phyloP scores from a whole-genome alignment of 495 filamentous ascomycete genomes.

The Penicillium lividum region DNA sequence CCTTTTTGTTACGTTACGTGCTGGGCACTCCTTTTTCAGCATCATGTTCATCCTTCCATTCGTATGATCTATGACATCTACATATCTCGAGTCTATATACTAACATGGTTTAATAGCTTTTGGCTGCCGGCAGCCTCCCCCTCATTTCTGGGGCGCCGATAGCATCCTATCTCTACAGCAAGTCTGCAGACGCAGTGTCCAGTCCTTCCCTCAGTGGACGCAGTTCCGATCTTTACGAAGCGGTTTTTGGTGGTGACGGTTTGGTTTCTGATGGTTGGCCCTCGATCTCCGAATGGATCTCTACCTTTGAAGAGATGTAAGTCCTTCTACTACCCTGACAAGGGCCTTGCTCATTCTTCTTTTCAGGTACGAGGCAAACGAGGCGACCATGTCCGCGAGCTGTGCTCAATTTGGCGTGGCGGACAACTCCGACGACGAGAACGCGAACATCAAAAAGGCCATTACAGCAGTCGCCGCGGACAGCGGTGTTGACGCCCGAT shows the following conservation, averaged over 20 bases:
- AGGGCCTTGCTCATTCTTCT: background rate
- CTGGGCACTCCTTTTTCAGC: constrained; percentile 26
- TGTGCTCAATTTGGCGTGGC: constrained; percentile 41
- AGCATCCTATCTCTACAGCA: constrained; percentile 18
- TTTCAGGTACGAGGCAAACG: constrained; percentile 44
- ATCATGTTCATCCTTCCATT: constrained; percentile 31
- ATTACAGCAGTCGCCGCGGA: constrained; percentile 40
- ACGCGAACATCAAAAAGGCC: constrained; percentile 35
- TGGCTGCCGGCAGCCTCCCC: constrained; percentile 38
- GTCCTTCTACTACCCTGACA: background rate
- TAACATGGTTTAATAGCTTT: constrained; percentile 13
- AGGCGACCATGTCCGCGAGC: constrained; percentile 38
- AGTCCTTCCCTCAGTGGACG: constrained; percentile 20
- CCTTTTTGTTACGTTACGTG: constrained; percentile 16
- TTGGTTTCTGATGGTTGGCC: constrained; percentile 27
- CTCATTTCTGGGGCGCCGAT: constrained; percentile 32
- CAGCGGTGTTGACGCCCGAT: constrained; percentile 52
- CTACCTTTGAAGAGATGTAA: constrained; percentile 23
- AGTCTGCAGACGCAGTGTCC: constrained; percentile 17
- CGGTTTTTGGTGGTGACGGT: constrained; percentile 27
- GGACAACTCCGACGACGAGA: constrained; percentile 46
- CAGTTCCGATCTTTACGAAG: constrained; percentile 19
- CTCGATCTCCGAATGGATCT: constrained; percentile 16
- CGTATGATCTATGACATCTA: constrained; percentile 11
- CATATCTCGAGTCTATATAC: background rate